A percentile compares a stretch with the other conserved stretches of the same genome.
These are phyloP conservation scores for Petrea volubilis DNA, from an alignment of 257 asterid genomes.

Conservation along the genomic window DNA sequence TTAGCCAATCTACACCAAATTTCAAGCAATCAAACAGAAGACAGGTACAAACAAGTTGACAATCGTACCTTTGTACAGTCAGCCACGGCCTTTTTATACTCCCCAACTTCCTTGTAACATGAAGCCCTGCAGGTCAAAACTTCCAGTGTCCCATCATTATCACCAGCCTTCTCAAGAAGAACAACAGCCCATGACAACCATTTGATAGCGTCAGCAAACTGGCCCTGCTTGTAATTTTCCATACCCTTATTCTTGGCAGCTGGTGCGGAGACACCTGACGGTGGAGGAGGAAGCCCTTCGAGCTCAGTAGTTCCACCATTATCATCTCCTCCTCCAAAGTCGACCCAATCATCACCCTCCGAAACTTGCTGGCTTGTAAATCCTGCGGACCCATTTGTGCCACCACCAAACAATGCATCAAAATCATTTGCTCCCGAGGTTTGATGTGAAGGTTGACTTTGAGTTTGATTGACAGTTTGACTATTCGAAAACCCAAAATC, in stretches of 20 bases:
- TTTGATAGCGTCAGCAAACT: conserved; percentile 90
- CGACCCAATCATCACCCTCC: conserved; percentile 68
- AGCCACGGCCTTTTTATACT: conserved; percentile 98
- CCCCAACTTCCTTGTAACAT: conserved; percentile 97
- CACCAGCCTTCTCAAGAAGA: conserved; percentile 74
- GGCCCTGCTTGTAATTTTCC: conserved; percentile 80
- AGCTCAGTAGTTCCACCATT: conserved; percentile 71
- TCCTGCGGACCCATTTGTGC: too few species aligned
- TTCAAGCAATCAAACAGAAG: background rate
- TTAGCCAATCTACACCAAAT: background rate
- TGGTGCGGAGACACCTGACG: conserved; percentile 70
- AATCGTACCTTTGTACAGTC: conserved; percentile 87
- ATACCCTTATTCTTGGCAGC: conserved; percentile 55
- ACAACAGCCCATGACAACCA: conserved; percentile 66
- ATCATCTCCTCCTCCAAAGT: conserved; percentile 53
- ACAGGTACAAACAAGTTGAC: background rate
- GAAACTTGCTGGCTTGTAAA: too few species aligned
- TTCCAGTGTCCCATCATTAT: conserved; percentile 32
- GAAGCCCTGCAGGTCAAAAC: conserved; percentile 75
- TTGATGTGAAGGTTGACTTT: conserved; percentile 38
- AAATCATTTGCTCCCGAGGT: conserved; percentile 53
- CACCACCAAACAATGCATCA: conserved; percentile 50
- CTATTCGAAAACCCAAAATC: conserved; percentile 45
- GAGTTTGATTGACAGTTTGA: too few species aligned
- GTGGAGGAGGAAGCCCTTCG: conserved; percentile 97